Conservation (phyloP, 345 rosid species). For the Pistacia integerrima region DNA sequence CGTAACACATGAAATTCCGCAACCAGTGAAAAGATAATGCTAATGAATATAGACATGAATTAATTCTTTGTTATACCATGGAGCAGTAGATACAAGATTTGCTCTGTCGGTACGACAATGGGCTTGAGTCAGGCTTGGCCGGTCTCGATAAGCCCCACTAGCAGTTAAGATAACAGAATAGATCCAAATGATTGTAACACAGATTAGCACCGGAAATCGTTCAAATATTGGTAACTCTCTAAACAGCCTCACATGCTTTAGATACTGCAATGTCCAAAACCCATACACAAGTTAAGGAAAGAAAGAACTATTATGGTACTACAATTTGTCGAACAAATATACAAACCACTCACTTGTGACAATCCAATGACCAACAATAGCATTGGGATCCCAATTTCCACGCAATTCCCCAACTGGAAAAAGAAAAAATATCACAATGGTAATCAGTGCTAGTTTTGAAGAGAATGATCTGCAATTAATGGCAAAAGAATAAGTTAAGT, state of each 20-base stretch:
- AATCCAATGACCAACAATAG: constrained; percentile 70
- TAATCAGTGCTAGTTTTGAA: background rate
- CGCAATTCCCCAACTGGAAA: constrained; percentile 83
- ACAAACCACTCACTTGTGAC: constrained; percentile 60
- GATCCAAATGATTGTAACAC: constrained; percentile 74
- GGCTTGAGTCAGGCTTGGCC: constrained; percentile 52
- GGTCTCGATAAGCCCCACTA: constrained; percentile 81
- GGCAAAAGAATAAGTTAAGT: background rate
- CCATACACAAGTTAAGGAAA: constrained; percentile 10
- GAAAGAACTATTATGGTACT: constrained; percentile 5
- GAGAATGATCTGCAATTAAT: background rate
- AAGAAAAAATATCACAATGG: background rate
- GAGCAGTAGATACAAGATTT: constrained; percentile 81
- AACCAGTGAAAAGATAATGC: background rate
- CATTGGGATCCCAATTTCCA: constrained; percentile 96
- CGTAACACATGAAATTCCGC: constrained; percentile 8
- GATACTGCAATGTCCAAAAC: constrained; percentile 57
- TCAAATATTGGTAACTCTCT: constrained; percentile 69
- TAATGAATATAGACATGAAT: constrained; percentile 2
- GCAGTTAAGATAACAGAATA: constrained; percentile 86
- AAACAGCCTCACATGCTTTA: constrained; percentile 67
- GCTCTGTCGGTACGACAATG: constrained; percentile 88
- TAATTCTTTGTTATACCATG: constrained; percentile 58
- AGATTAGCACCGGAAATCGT: constrained; percentile 75
- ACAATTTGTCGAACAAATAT: background rate